Evolutionary conservation across 75 land plant species (phyloP).

Genomic region (Adiantum capillusveneris): DNA sequence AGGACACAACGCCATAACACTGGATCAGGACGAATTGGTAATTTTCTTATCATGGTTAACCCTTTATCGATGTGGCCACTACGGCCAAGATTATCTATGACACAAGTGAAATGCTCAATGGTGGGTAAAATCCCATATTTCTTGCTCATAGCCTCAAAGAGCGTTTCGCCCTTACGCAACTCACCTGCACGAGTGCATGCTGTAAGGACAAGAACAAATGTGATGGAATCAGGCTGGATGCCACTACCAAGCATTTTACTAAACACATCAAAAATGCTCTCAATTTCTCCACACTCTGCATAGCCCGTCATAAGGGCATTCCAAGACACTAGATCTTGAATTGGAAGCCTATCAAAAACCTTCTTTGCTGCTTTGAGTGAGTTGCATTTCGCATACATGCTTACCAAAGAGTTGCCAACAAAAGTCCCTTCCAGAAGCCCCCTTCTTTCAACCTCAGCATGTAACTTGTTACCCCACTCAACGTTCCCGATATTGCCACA

Average conservation of each 20-base stretch:
- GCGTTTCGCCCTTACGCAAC: slow-evolving; percentile 21
- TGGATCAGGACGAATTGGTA: slow-evolving; percentile 15
- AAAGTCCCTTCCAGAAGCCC: slow-evolving; percentile 23
- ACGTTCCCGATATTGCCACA: slow-evolving; percentile 7
- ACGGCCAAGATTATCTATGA: slow-evolving; percentile 43
- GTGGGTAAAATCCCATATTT: slow-evolving; percentile 22
- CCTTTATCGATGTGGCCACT: slow-evolving; percentile 15
- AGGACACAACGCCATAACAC: slow-evolving; percentile 4
- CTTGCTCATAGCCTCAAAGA: slow-evolving; percentile 24
- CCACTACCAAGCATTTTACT: slow-evolving; percentile 33
- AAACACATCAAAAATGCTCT: not conserved
- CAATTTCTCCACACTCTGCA: slow-evolving; percentile 3
- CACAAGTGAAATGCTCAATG: slow-evolving; percentile 36
- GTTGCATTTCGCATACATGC: slow-evolving; percentile 78
- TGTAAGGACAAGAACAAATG: slow-evolving; percentile 35
- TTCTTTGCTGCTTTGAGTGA: slow-evolving; percentile 30
- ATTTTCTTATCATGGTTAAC: slow-evolving; percentile 7
- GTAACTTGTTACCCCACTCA: not conserved
- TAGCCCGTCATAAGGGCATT: slow-evolving; percentile 11
- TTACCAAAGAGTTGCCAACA: slow-evolving; percentile 56
- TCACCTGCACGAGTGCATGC: slow-evolving; percentile 36
- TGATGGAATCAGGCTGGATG: slow-evolving; percentile 30
- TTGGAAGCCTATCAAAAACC: not conserved
- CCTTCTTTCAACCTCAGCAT: not conserved
- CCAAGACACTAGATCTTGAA: slow-evolving; percentile 6